Percentiles rank a stretch among this genome's conserved stretches.
Evolutionary conservation across 768 basidiomycete genomes (phyloP).

Genomic region (Coprinellus micaceus): DNA sequence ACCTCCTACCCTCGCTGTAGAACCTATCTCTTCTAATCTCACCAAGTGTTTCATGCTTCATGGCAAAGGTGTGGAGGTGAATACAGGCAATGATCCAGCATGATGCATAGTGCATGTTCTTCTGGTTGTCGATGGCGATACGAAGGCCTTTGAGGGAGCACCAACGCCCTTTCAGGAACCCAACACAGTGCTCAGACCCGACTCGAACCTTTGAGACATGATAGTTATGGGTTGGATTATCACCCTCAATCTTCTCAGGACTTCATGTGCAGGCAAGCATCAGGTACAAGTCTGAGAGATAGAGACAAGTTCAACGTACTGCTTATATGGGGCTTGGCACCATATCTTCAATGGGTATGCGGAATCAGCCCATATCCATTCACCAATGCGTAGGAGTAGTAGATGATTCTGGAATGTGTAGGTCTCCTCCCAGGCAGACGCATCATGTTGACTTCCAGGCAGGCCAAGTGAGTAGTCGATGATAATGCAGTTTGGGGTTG

Average conservation of each 20-base stretch:
- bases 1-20: background rate
- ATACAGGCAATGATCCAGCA: background rate
- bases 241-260: constrained; percentile 17
- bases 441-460: constrained; percentile 34
- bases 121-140: constrained; percentile 15
- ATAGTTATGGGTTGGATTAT: constrained; percentile 21
- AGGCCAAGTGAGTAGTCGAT: constrained; percentile 32
- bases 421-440: constrained; percentile 29
- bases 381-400: constrained; percentile 20
- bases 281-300: background rate
- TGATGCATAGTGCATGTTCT: background rate
- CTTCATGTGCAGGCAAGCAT: constrained; percentile 4
- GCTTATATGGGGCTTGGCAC: constrained; percentile 17
- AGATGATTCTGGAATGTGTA: constrained; percentile 17
- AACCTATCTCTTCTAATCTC: background rate
- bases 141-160: constrained; percentile 22
- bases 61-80: background rate
- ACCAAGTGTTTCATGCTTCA: background rate
- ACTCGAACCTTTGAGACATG: constrained; percentile 24
- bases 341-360: constrained; percentile 27
- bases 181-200: constrained; percentile 29
- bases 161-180: constrained; percentile 27
- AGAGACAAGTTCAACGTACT: background rate
- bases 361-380: constrained; percentile 37
- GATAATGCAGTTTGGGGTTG: constrained; percentile 20